Evolutionary conservation across 345 rosid genomes (phyloP).

Genomic region (Populus euphratica): DNA sequence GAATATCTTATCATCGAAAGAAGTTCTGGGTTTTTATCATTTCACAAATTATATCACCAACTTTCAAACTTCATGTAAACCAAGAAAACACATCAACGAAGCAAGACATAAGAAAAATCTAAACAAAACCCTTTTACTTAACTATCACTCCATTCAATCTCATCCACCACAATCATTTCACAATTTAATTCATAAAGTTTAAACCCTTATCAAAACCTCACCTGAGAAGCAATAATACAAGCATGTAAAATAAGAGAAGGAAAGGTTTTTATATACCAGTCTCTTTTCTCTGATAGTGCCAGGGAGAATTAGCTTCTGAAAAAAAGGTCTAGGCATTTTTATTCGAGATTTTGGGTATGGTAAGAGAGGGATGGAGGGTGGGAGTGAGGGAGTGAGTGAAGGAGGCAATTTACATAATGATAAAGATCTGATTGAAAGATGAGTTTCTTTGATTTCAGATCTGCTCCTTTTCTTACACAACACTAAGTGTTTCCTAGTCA

Average conservation of each 20-base stretch:
- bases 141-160: background rate
- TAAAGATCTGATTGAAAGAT: slow-evolving; percentile 28
- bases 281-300: slow-evolving; percentile 59
- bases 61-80: background rate
- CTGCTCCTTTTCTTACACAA: slow-evolving; percentile 26
- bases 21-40: background rate
- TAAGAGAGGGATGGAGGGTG: background rate
- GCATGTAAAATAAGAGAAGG: background rate
- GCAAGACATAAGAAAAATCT: background rate
- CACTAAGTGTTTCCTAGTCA: slow-evolving; percentile 24
- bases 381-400: slow-evolving; percentile 5
- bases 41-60: background rate
- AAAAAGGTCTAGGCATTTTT: slow-evolving; percentile 70
- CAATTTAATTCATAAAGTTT: background rate
- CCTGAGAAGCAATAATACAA: background rate
- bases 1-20: background rate
- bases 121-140: background rate
- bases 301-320: slow-evolving; percentile 66
- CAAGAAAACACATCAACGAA: background rate
- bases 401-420: slow-evolving; percentile 48
- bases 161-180: background rate
- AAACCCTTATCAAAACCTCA: slow-evolving; percentile 5
- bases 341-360: background rate
- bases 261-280: slow-evolving; percentile 43
- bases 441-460: slow-evolving; percentile 35